These are phyloP conservation scores for Suillus weaverae DNA, from an alignment of 768 basidiomycete genomes.

Conservation along the genomic window DNA sequence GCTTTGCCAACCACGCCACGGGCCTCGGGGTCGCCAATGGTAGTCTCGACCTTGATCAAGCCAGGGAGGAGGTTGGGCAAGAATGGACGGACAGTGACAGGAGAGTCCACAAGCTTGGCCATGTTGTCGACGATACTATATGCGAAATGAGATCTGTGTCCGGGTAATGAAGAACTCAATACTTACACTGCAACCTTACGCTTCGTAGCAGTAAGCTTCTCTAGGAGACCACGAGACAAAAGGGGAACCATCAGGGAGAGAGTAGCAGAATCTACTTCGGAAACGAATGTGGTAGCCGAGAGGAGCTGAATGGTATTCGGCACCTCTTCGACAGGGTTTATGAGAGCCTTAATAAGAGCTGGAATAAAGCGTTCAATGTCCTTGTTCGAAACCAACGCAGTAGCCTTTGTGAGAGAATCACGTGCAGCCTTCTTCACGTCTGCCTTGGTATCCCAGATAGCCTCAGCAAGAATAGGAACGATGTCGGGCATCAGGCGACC, in stretches of 20 bases:
- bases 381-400: constrained; percentile 96
- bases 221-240: constrained; percentile 86
- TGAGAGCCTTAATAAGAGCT: constrained; percentile 94
- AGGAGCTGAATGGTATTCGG: constrained; percentile 92
- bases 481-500: constrained; percentile 93
- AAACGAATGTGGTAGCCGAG: constrained; percentile 99
- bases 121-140: constrained; percentile 94
- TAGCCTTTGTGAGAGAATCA: constrained; percentile 91
- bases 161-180: constrained; percentile 11
- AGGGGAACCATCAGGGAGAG: constrained; percentile 98
- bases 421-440: constrained; percentile 99
- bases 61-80: constrained; percentile 93
- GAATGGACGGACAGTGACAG: constrained; percentile 95
- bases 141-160: constrained; percentile 19
- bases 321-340: constrained; percentile 99
- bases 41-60: constrained; percentile 91
- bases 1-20: constrained; percentile 90
- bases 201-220: constrained; percentile 95
- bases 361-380: constrained; percentile 97
- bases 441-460: constrained; percentile 98
- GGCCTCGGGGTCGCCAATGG: constrained; percentile 97
- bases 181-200: constrained; percentile 95
- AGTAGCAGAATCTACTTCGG: constrained; percentile 96
- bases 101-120: constrained; percentile 96
- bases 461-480: constrained; percentile 90